Conservation (phyloP, 108 stramenopile species). For the Fragilariopsis cylindrus region DNA sequence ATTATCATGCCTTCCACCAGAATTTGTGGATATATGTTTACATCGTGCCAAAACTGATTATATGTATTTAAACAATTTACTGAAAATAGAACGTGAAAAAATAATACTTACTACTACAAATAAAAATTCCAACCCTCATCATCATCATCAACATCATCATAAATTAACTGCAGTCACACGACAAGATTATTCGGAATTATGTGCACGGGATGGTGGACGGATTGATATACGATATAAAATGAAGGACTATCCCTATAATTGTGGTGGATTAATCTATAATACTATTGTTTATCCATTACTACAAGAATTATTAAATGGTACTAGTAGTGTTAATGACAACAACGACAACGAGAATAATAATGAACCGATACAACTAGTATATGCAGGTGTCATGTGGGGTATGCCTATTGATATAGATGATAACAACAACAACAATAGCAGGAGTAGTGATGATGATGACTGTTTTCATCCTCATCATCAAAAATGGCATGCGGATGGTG, state of each 20-base stretch:
- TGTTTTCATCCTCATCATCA: constrained; percentile 3
- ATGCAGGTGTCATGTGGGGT: constrained; percentile 35
- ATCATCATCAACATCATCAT: neutral
- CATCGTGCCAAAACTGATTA: constrained; percentile 17
- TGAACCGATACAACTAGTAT: constrained; percentile 18
- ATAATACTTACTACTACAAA: neutral
- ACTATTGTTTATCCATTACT: constrained; percentile 31
- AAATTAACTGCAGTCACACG: neutral
- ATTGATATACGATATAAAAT: constrained; percentile 25
- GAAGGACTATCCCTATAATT: constrained; percentile 23
- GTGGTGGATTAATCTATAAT: constrained; percentile 29
- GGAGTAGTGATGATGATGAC: neutral
- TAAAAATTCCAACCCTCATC: neutral
- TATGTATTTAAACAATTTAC: neutral
- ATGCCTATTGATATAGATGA: neutral
- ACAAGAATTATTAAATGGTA: constrained; percentile 19
- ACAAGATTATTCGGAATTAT: constrained; percentile 22
- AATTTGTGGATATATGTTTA: constrained; percentile 1
- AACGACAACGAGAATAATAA: neutral
- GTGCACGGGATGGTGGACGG: constrained; percentile 26
- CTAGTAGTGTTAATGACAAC: neutral
- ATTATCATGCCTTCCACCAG: neutral
- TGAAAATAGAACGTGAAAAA: neutral
- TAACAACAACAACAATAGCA: neutral
- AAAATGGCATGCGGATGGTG: constrained; percentile 31